Evolutionary conservation across 257 asterid species (phyloP), one percentile per base, ranked within the genome.

Genomic region (Fraxinus quadrangulata): DNA sequence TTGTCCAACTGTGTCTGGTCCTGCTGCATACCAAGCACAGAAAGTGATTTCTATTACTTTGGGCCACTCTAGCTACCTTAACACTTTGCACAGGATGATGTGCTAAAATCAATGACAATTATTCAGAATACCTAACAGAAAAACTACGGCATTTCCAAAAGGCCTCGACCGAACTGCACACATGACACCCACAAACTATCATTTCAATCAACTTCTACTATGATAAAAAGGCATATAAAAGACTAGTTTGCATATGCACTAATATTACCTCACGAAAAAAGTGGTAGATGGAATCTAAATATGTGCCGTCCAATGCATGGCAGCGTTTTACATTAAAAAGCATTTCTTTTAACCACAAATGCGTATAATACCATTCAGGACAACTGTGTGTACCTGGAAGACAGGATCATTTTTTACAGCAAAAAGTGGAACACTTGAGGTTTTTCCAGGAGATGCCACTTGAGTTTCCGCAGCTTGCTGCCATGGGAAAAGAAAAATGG

Each of bases 351-450:
- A 34, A 56, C 37, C 42, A 6, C 40, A 81, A 56, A 74, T 2
- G 17, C 13, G 6, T 23, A 30, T 30, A 24, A 24, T 47, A 23
- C 33, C 23, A 34, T 70, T 73, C 30, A 63, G 54, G 74, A 78
- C 33, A 68, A 16, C 61, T 30, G 37, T 31, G 68, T 91, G 65
- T 91, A 95, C 99, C 99, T 91, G 88, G 78, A 88, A 87, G 78
- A 93, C 74, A 79, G 97, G 88, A 74, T 90, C 96, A 85, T 81
- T 86, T 37, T 83, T 75, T 42, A 90, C 70, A 47, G 88, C 83
- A 80, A 89, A 86, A 61, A 90, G 86, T 56, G 85, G 70, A 75
- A 77, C 59, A 69, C 83, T 88, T 76, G 83, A 73, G 59, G 56
- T 82, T 80, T 84, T 77, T 4, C 31, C 51, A 42, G 82, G 80